Base-by-base conservation (phyloP, 108 stramenopile genomes). In the Stephanodiscus triporus region DNA sequence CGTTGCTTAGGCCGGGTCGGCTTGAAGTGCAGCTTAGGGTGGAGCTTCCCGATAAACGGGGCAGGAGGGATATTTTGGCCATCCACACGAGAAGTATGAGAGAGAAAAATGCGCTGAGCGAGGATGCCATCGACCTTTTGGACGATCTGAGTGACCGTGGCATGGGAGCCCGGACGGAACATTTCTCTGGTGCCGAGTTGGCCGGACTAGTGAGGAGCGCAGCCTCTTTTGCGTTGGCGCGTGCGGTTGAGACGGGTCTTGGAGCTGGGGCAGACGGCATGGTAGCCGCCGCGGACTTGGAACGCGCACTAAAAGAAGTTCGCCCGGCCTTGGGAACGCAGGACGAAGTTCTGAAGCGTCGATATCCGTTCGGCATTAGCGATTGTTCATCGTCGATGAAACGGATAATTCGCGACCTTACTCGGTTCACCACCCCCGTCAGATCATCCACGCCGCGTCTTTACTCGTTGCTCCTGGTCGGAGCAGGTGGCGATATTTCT, bases 61-160 rank as follows among this genome's bases (percentile, higher is more conserved):
- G 92, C 0, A 66, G 94, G 45, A 63, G 89, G 66, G 96, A 93
- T 51, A 95, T 96, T 60, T 60, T 92, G 48, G 63, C 87, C 48
- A 96, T 98, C 50, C 96, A 97, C 78, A 90, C 91, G 43, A 87
- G 95, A 38, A 86, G 78, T 24, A 91, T 97, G 87, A 86, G 89
- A 55, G 92, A 96, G 71, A 84, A 86, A 29, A 86, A 88, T 30
- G 89, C 83, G 16, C 61, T 93, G 37, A 80, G 80, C 26, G 26
- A 58, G 49, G 81, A 82, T 50, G 87, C 92, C 23, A 59, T 75
- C 13, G 66, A 64, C 32, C 26, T 84, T 20, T 64, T 89, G 22
- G 90, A 91, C 62, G 82, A 87, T 66, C 61, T 95, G 66, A 74
- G 81, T 30, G 85, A 90, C 22, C 64, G 78, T 36, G 89, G 84